A percentile compares a stretch with the other conserved stretches of the same genome.
These are phyloP conservation scores for Lepidium didymum DNA, from an alignment of 345 rosid species.

Conservation along the genomic window DNA sequence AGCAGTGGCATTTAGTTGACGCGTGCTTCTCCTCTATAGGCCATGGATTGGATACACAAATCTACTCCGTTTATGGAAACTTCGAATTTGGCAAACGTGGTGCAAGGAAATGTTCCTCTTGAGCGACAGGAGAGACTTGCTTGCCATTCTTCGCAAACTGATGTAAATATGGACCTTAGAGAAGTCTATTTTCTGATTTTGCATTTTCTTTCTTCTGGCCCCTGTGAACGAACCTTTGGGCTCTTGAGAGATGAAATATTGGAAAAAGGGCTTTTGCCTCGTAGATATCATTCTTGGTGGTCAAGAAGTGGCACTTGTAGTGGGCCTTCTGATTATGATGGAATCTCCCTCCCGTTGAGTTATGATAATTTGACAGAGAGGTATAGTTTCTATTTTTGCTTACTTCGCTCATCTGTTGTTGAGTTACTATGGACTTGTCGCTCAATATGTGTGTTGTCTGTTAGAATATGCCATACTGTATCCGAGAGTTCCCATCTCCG, in stretches of 20 bases:
- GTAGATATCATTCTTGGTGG: conserved; percentile 95
- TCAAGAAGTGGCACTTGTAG: conserved; percentile 56
- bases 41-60: conserved; percentile 59
- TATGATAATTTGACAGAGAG: conserved; percentile 63
- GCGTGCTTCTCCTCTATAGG: conserved; percentile 27
- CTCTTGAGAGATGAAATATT: conserved; percentile 63
- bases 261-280: conserved; percentile 81
- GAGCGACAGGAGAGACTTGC: conserved; percentile 39
- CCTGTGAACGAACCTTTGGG: conserved; percentile 59
- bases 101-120: conserved; percentile 36
- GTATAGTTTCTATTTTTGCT: conserved; percentile 27
- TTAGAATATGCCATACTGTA: not conserved
- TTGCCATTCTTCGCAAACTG: conserved; percentile 29
- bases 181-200: conserved; percentile 88
- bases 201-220: conserved; percentile 85
- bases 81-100: conserved; percentile 32
- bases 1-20: conserved; percentile 6
- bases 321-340: conserved; percentile 52
- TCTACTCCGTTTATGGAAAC: conserved; percentile 44
- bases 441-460: not conserved
- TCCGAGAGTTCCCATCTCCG: not conserved
- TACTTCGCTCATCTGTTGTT: not conserved
- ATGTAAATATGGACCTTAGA: conserved; percentile 60
- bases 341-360: conserved; percentile 69
- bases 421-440: conserved; percentile 3